phyloP scores from a whole-genome alignment of 208 protist genomes.

The Acanthamoeba royreba region DNA sequence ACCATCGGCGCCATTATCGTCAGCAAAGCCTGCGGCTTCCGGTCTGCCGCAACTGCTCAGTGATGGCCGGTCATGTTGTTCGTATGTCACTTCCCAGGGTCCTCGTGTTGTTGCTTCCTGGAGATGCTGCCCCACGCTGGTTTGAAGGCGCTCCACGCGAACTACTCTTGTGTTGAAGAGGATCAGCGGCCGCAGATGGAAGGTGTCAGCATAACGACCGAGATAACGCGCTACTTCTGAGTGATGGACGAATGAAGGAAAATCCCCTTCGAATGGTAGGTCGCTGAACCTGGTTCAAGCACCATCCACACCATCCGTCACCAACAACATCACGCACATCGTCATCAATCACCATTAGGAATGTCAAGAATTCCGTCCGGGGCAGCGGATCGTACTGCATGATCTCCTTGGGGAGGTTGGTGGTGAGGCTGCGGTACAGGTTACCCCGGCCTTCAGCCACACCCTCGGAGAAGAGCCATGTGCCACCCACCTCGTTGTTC shows the following conservation, averaged over 20 bases:
- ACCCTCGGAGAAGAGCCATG: neutral
- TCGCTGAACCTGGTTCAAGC: constrained; percentile 13
- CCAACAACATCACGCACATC: too few species aligned
- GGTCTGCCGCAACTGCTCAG: neutral
- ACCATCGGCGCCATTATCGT: neutral
- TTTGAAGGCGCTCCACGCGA: neutral
- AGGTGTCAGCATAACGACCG: neutral
- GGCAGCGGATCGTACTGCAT: constrained; percentile 21
- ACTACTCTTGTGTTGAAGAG: neutral
- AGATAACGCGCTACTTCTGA: neutral
- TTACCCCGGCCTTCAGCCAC: neutral
- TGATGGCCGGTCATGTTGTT: neutral
- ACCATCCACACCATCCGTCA: too few species aligned
- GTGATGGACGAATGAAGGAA: constrained; percentile 6
- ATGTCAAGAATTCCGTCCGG: too few species aligned
- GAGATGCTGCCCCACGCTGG: neutral
- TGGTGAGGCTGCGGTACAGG: constrained; percentile 39
- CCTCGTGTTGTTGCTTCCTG: neutral
- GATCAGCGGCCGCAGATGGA: neutral
- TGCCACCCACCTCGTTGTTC: neutral
- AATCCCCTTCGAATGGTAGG: neutral
- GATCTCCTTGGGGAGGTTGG: constrained; percentile 50
- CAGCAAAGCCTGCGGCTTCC: neutral
- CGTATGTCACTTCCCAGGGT: neutral
- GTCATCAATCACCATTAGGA: too few species aligned